Conservation (phyloP, 2,329 filamentous ascomycete species). For the Phialophora macrospora region DNA sequence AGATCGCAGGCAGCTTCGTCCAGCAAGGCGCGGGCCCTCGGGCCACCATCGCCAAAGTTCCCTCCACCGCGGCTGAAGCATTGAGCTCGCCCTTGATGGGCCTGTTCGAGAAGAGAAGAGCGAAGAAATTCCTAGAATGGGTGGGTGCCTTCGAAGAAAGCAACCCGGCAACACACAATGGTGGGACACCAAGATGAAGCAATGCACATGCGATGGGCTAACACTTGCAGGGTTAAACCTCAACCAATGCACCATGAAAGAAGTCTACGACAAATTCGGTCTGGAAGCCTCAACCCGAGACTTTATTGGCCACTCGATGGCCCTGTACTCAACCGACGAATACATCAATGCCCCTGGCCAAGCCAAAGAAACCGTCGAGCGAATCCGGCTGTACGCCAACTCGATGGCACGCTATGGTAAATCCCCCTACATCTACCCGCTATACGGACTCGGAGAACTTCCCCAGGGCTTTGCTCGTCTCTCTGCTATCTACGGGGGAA, state of each 20-base stretch:
- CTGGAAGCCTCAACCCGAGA: constrained; percentile 88
- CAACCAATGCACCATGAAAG: constrained; percentile 83
- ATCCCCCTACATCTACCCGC: constrained; percentile 98
- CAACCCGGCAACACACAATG: constrained; percentile 86
- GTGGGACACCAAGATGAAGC: constrained; percentile 56
- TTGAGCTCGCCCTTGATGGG: constrained; percentile 94
- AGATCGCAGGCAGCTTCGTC: constrained; percentile 94
- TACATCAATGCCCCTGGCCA: constrained; percentile 76
- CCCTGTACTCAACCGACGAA: constrained; percentile 86
- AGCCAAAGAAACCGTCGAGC: constrained; percentile 84
- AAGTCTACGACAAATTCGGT: constrained; percentile 98
- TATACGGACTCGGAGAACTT: constrained; percentile 95
- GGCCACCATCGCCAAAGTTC: constrained; percentile 95
- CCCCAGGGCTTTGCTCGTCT: constrained; percentile 97
- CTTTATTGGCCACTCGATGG: constrained; percentile 98
- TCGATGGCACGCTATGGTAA: constrained; percentile 97
- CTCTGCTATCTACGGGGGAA: constrained; percentile 97
- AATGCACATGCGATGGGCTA: not conserved
- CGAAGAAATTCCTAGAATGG: constrained; percentile 97
- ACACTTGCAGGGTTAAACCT: constrained; percentile 70
- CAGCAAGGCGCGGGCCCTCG: constrained; percentile 83
- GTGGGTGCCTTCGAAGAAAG: constrained; percentile 82
- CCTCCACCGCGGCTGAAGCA: constrained; percentile 88
- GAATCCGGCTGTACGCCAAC: constrained; percentile 95
- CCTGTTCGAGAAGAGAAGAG: constrained; percentile 94